Evolutionary conservation across 2,329 filamentous ascomycete species (phyloP).

Genomic region (Fusarium zealandicum): DNA sequence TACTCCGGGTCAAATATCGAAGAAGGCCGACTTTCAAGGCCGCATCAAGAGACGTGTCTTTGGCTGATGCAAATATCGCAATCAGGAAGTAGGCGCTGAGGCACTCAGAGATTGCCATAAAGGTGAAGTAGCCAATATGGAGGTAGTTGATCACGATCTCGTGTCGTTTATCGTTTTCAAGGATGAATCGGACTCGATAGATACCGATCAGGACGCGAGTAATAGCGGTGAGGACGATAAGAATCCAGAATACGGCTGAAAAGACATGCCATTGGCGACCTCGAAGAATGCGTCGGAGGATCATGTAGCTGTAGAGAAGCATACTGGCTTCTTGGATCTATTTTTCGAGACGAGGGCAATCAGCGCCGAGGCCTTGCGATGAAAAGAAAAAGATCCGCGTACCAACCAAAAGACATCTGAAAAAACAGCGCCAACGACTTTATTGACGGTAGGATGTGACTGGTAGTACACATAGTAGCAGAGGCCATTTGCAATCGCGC

Average conservation of each 20-base stretch:
- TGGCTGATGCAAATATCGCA: slow-evolving; percentile 46
- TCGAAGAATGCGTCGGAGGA: slow-evolving; percentile 58
- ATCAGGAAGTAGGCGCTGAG: slow-evolving; percentile 51
- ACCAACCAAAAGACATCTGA: slow-evolving; percentile 53
- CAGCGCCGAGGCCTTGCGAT: background rate
- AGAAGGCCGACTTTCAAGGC: slow-evolving; percentile 46
- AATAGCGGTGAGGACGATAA: slow-evolving; percentile 58
- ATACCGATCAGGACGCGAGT: slow-evolving; percentile 54
- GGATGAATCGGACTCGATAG: slow-evolving; percentile 43
- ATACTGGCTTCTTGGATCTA: slow-evolving; percentile 54
- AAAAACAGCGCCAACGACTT: slow-evolving; percentile 47
- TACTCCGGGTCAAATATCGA: slow-evolving; percentile 48
- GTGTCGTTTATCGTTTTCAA: slow-evolving; percentile 35
- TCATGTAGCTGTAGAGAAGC: slow-evolving; percentile 58
- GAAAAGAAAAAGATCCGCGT: slow-evolving; percentile 48
- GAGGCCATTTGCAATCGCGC: slow-evolving; percentile 50
- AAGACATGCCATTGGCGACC: slow-evolving; percentile 52
- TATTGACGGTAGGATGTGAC: slow-evolving; percentile 26
- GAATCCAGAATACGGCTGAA: slow-evolving; percentile 61
- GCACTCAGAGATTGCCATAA: slow-evolving; percentile 51
- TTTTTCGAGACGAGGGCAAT: slow-evolving; percentile 38
- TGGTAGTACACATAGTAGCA: slow-evolving; percentile 52
- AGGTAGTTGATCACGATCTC: slow-evolving; percentile 46
- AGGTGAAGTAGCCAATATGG: slow-evolving; percentile 51
- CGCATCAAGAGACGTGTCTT: slow-evolving; percentile 30